Evolutionary conservation across 768 basidiomycete species (phyloP).

Genomic region (Suillus ampliporus): DNA sequence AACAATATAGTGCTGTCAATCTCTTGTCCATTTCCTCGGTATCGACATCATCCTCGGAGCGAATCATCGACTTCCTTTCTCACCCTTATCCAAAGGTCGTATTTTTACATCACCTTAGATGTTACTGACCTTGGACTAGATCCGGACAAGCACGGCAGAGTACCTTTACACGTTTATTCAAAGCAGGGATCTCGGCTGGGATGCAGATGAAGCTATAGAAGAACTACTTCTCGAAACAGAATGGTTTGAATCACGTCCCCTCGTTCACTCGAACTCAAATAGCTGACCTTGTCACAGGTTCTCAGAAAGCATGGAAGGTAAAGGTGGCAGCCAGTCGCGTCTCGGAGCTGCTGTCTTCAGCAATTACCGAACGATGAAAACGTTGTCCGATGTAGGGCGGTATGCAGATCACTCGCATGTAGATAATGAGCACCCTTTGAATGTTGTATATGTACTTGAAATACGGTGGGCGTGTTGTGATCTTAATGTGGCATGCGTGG

Average conservation of each 20-base stretch:
- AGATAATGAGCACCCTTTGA: constrained; percentile 2
- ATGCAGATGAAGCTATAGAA: constrained; percentile 66
- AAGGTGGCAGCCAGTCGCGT: constrained; percentile 49
- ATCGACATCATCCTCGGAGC: constrained; percentile 47
- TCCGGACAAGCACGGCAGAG: constrained; percentile 83
- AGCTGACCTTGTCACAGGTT: constrained; percentile 50
- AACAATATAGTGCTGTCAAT: constrained; percentile 60
- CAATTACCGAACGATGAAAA: constrained; percentile 16
- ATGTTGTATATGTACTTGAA: not conserved
- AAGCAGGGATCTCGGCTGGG: constrained; percentile 65
- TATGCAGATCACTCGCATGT: constrained; percentile 4
- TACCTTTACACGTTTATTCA: constrained; percentile 81
- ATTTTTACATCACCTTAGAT: constrained; percentile 17
- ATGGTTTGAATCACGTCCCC: constrained; percentile 58
- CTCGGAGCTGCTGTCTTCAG: constrained; percentile 42
- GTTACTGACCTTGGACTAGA: constrained; percentile 46
- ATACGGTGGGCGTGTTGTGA: constrained; percentile 4
- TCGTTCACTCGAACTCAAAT: constrained; percentile 22
- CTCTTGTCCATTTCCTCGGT: constrained; percentile 58
- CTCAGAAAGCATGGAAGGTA: constrained; percentile 45
- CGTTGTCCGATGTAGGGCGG: not conserved
- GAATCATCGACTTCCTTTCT: constrained; percentile 65
- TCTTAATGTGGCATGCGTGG: constrained; percentile 9
- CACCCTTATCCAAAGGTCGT: constrained; percentile 85
- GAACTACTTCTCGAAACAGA: constrained; percentile 79